Evolutionary conservation across 306 rosid genomes (phyloP).

Genomic region (Quercus glauca): DNA sequence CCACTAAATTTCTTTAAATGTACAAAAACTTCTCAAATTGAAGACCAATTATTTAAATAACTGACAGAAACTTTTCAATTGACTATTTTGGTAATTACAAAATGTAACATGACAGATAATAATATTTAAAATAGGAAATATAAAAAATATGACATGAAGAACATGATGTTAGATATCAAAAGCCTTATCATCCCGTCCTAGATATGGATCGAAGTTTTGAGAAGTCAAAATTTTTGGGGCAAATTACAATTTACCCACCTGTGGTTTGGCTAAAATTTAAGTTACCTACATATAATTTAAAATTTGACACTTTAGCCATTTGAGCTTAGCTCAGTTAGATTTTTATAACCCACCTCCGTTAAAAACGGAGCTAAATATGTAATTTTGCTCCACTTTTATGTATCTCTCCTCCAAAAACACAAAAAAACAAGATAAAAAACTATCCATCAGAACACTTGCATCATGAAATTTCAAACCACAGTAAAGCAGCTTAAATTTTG

Average conservation of each 20-base stretch:
- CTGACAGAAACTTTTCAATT: background rate
- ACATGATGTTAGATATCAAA: background rate
- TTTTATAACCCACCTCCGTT: too few species aligned
- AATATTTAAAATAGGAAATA: background rate
- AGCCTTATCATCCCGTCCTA: constrained; percentile 4
- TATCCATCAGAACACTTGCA: too few species aligned
- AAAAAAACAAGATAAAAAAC: too few species aligned
- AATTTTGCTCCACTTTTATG: too few species aligned
- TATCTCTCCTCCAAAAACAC: too few species aligned
- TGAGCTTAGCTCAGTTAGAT: too few species aligned
- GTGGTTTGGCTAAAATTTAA: too few species aligned
- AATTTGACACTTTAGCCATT: too few species aligned
- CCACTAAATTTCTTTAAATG: background rate
- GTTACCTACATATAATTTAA: too few species aligned
- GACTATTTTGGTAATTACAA: background rate
- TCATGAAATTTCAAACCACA: too few species aligned
- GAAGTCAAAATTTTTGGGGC: background rate
- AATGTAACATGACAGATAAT: background rate
- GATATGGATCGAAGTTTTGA: background rate
- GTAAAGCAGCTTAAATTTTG: too few species aligned
- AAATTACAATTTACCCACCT: background rate
- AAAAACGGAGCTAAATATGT: too few species aligned
- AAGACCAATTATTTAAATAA: background rate
- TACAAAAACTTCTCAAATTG: background rate
- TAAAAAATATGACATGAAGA: background rate